Percentiles rank a stretch among this genome's conserved stretches.
Conservation (phyloP, 78 protist genomes). For the Emiliania huxleyi region DNA sequence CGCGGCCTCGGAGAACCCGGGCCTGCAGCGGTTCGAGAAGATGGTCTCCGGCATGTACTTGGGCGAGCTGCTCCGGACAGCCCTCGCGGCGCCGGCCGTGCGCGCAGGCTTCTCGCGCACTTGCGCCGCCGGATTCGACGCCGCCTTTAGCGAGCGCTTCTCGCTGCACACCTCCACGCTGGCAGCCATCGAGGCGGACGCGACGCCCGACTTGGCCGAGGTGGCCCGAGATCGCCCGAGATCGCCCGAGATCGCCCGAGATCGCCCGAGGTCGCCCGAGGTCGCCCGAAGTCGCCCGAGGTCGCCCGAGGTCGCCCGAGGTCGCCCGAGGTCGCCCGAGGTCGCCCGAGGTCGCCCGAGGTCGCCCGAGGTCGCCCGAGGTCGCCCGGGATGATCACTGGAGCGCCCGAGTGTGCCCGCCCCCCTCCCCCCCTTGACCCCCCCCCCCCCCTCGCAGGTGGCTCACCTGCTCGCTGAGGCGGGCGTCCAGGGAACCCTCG, state of each 20-base stretch:
- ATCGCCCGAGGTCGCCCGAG: no score
- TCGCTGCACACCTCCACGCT: not conserved
- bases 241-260: no score
- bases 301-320: no score
- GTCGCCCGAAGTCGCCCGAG: no score
- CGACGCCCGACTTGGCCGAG: not conserved
- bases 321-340: no score
- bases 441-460: no score
- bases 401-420: no score
- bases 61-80: conserved; percentile 53
- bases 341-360: no score
- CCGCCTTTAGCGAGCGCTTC: not conserved
- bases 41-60: conserved; percentile 62
- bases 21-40: conserved; percentile 44
- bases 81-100: not conserved
- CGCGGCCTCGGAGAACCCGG: conserved; percentile 13
- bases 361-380: no score
- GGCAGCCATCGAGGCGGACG: not conserved
- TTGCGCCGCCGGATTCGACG: not conserved
- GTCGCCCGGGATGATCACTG: no score
- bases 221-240: not conserved
- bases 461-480: not conserved
- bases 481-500: not conserved
- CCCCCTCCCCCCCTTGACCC: no score
- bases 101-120: not conserved